A percentile compares a stretch with the other conserved stretches of the same genome.
Conservation (phyloP, 140 eudicot genomes). For the Erigeron philadelphicus region DNA sequence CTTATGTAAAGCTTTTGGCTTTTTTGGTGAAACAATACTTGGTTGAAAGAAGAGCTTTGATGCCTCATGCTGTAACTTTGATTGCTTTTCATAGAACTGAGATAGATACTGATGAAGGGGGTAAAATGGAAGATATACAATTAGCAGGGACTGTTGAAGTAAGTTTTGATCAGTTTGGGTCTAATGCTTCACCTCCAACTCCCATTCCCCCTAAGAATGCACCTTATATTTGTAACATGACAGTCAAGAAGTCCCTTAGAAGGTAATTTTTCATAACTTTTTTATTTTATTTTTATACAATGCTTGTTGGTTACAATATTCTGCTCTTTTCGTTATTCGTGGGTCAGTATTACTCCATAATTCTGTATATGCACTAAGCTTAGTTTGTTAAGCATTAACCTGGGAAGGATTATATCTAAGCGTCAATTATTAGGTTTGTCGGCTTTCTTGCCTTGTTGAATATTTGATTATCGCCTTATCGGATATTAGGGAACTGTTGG, state of each 20-base stretch:
- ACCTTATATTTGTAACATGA: slow-evolving; percentile 82
- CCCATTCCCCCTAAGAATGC: slow-evolving; percentile 69
- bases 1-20: slow-evolving; percentile 56
- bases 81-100: slow-evolving; percentile 54
- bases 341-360: not conserved
- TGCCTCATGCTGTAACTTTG: slow-evolving; percentile 85
- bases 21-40: slow-evolving; percentile 70
- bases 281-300: not conserved
- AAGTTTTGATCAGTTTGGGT: slow-evolving; percentile 59
- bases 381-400: not conserved
- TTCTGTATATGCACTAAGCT: not conserved
- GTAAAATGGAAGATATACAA: slow-evolving; percentile 42
- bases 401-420: not conserved
- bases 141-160: slow-evolving; percentile 93
- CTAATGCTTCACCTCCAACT: slow-evolving; percentile 68
- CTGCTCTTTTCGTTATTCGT: not conserved
- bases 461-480: too few relatives aligned
- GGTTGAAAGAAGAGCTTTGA: slow-evolving; percentile 55
- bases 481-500: not conserved
- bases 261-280: slow-evolving; percentile 39
- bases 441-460: not conserved
- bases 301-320: too few relatives aligned
- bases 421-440: slow-evolving; percentile 5
- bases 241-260: slow-evolving; percentile 58
- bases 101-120: slow-evolving; percentile 31